phyloP scores from a whole-genome alignment of 495 filamentous ascomycete genomes.

The Lasiosphaeria ovina region DNA sequence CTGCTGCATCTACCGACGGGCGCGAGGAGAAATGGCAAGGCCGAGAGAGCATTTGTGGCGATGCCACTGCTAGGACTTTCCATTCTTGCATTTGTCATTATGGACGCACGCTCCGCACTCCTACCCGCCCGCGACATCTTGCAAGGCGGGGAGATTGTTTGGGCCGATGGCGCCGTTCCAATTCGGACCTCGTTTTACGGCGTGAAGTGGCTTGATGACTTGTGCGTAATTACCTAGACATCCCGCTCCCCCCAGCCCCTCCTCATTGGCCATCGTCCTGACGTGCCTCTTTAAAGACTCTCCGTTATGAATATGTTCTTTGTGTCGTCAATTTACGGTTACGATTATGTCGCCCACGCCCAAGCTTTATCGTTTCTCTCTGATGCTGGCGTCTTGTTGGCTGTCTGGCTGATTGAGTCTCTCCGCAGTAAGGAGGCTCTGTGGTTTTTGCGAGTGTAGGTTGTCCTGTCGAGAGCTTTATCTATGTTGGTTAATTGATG shows the following conservation, averaged over 20 bases:
- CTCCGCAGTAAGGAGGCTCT: slow-evolving; percentile 9
- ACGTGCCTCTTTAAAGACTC: neutral
- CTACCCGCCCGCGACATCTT: slow-evolving; percentile 4
- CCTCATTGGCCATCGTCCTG: neutral
- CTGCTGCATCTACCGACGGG: too few relatives aligned
- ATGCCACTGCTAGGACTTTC: slow-evolving; percentile 8
- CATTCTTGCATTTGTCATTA: slow-evolving; percentile 4
- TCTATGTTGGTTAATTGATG: neutral
- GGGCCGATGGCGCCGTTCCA: slow-evolving; percentile 4
- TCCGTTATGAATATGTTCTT: slow-evolving; percentile 23
- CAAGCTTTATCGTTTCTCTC: slow-evolving; percentile 23
- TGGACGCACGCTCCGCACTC: neutral
- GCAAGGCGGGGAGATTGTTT: slow-evolving; percentile 7
- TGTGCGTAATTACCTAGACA: neutral
- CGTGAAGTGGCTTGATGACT: slow-evolving; percentile 7
- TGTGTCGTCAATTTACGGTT: slow-evolving; percentile 19
- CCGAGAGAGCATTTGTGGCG: neutral
- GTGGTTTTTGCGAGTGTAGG: slow-evolving; percentile 18
- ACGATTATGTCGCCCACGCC: slow-evolving; percentile 8
- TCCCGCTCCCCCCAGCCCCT: neutral
- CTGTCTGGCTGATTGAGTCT: slow-evolving; percentile 25
- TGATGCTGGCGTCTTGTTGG: slow-evolving; percentile 17
- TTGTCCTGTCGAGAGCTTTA: slow-evolving; percentile 2
- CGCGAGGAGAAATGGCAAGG: neutral
- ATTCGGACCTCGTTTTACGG: slow-evolving; percentile 7